A percentile compares a stretch with the other conserved stretches of the same genome.
Conservation (phyloP, 2,329 filamentous ascomycete genomes). For the Penicillium sumatraense region DNA sequence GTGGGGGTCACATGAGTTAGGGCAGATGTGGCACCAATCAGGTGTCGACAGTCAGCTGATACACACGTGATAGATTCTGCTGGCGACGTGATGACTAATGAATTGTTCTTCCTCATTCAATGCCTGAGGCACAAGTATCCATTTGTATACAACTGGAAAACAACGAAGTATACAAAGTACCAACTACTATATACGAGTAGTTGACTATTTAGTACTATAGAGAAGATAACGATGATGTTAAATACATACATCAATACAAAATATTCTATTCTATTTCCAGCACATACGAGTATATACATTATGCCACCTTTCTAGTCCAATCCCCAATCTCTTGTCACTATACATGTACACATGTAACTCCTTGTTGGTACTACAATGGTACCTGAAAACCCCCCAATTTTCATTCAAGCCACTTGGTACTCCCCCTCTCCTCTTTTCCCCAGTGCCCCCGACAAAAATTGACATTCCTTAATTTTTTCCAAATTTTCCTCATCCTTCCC, state of each 20-base stretch:
- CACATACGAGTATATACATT: too few relatives aligned
- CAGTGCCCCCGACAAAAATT: neutral
- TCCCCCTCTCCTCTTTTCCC: neutral
- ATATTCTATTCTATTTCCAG: too few relatives aligned
- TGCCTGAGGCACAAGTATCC: neutral
- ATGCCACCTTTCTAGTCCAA: too few relatives aligned
- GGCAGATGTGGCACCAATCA: constrained; percentile 38
- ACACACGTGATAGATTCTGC: neutral
- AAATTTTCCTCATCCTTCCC: too few relatives aligned
- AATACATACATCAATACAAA: too few relatives aligned
- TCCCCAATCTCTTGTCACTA: neutral
- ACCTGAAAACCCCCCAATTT: constrained; percentile 1
- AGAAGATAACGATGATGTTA: too few relatives aligned
- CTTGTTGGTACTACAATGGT: neutral
- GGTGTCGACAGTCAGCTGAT: constrained; percentile 28
- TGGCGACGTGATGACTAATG: neutral
- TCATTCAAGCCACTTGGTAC: neutral
- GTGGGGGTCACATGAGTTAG: constrained; percentile 37
- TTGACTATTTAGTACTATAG: too few relatives aligned
- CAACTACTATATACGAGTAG: too few relatives aligned
- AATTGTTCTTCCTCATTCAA: neutral
- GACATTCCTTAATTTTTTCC: neutral
- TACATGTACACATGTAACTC: neutral
- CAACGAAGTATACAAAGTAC: too few relatives aligned
- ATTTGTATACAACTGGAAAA: too few relatives aligned